These are phyloP conservation scores for Neurospora sp. DNA, from an alignment of 495 filamentous ascomycete genomes.

Conservation along the genomic window DNA sequence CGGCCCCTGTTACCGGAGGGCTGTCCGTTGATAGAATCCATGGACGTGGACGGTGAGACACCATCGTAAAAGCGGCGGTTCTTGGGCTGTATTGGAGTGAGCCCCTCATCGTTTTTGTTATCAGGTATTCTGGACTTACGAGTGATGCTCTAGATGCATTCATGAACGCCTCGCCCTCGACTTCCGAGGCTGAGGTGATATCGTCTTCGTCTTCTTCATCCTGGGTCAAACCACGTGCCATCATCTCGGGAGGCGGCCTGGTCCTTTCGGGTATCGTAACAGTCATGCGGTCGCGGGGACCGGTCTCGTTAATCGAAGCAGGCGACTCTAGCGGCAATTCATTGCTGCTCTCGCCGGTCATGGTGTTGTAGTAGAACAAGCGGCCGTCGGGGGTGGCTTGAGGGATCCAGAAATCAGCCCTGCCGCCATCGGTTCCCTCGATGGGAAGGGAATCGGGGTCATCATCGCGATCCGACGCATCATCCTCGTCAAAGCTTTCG, in stretches of 20 bases:
- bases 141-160: conserved; percentile 38
- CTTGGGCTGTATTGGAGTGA: conserved; percentile 29
- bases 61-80: conserved; percentile 61
- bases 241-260: conserved; percentile 81
- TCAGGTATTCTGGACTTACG: conserved; percentile 25
- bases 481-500: conserved; percentile 25
- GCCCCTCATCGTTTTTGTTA: not conserved
- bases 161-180: conserved; percentile 51
- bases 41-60: conserved; percentile 80
- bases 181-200: conserved; percentile 71
- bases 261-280: conserved; percentile 84
- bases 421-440: conserved; percentile 56
- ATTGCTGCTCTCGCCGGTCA: conserved; percentile 86
- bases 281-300: conserved; percentile 78
- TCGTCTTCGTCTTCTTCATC: conserved; percentile 81
- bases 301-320: conserved; percentile 65
- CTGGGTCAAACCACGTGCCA: conserved; percentile 71
- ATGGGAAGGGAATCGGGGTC: conserved; percentile 52
- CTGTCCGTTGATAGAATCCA: conserved; percentile 68
- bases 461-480: conserved; percentile 25
- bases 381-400: conserved; percentile 90
- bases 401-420: conserved; percentile 96
- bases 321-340: conserved; percentile 91
- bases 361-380: conserved; percentile 95
- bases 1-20: conserved; percentile 38